Conservation (phyloP, 2,329 filamentous ascomycete genomes). For the Epichloe bromicola region DNA sequence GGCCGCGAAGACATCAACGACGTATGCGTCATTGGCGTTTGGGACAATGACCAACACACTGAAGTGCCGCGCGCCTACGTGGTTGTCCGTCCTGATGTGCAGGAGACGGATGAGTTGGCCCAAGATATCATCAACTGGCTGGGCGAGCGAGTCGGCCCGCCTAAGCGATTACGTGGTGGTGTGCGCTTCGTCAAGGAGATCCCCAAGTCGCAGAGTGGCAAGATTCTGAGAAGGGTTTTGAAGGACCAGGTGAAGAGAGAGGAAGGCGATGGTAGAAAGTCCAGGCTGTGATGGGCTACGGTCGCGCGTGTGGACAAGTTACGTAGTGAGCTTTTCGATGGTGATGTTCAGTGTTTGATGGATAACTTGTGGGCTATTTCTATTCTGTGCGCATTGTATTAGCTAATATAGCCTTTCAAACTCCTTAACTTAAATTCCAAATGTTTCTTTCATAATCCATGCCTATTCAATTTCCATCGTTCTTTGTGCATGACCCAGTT, state of each 20-base stretch:
- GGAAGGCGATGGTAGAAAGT: constrained; percentile 16
- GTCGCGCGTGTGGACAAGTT: not conserved
- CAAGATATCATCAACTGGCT: constrained; percentile 24
- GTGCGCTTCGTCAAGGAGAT: constrained; percentile 54
- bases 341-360: not conserved
- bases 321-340: not conserved
- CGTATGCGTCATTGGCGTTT: constrained; percentile 51
- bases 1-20: constrained; percentile 36
- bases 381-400: not conserved
- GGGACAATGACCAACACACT: constrained; percentile 44
- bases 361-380: too few species aligned
- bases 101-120: constrained; percentile 19
- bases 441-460: too few species aligned
- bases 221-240: constrained; percentile 36
- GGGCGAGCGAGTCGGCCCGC: constrained; percentile 46
- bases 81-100: constrained; percentile 22
- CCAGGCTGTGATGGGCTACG: constrained; percentile 22
- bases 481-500: too few species aligned
- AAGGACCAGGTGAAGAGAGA: constrained; percentile 27
- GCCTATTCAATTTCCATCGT: too few species aligned
- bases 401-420: too few species aligned
- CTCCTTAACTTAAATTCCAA: too few species aligned
- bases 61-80: constrained; percentile 48
- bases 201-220: constrained; percentile 52
- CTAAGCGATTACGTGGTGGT: constrained; percentile 60